Evolutionary conservation across 139 green algal species (phyloP), one percentile per base, ranked within the genome.

Genomic region (Chlamydomonas schloesseri): DNA sequence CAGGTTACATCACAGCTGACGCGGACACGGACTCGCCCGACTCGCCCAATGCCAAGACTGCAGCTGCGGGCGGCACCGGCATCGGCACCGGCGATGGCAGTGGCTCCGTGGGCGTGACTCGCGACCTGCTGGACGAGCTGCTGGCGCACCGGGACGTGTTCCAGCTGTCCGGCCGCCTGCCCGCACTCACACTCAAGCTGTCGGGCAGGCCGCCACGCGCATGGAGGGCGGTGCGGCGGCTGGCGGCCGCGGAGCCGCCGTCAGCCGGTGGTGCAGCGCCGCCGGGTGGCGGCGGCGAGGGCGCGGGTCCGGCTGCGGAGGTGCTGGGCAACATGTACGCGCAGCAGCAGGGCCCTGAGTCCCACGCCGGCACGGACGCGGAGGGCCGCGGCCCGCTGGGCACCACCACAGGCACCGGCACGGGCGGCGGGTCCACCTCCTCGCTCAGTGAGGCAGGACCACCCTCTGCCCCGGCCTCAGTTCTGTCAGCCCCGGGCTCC

Each of bases 151-250:
- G 88, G 60, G 71, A 84, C 77, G n/a, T 88, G 53, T 57, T 90
- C 34, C 50, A 91, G 64, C 70, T 96, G 42, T 81, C 85, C 9
- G 93, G 90, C 28, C 77, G 88, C 11, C 89, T 97, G 64, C 83
- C 90, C 3, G 93, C 95, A 82, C 81, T 97, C 68, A 89, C 89
- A 21, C 47, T 97, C 15, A 87, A 90, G 60, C 86, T 95, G 0
- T 88, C 81, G n/a, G 94, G 94, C 46, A 67, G 92, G 26, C 55
- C 83, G 34, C 83, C 90, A 1, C 65, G 87, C 34, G 73, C 87
- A 33, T 96, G 92, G 79, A 33, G 79, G 0, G 47, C 79, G 3
- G 50, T 77, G 1, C 65, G 67, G 31, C 67, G 31, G 20, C 65
- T 85, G 67, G 79, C 79, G 65, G 46, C 64, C 5, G 21, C 47